Conservation (phyloP, 73 alveolate genomes). For the Stentor roeselii region DNA sequence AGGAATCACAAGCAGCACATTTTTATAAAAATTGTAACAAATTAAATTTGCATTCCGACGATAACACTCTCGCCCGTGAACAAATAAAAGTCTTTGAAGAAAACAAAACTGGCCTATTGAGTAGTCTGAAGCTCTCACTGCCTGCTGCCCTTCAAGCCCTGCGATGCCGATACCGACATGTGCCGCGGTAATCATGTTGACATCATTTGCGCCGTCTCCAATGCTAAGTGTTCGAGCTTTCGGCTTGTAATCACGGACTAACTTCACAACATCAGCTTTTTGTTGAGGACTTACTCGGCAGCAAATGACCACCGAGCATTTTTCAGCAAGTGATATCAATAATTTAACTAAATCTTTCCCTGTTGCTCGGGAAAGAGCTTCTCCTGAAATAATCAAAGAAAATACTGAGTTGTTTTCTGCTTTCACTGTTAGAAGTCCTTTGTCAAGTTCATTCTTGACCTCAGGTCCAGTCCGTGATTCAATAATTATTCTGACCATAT, state of each 20-base stretch:
- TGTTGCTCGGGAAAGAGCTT: constrained; percentile 68
- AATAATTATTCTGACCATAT: too few species aligned
- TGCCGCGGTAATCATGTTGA: constrained; percentile 93
- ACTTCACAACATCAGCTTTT: constrained; percentile 75
- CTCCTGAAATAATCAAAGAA: constrained; percentile 77
- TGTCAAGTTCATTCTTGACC: constrained; percentile 49
- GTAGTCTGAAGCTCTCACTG: constrained; percentile 92
- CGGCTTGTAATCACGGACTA: constrained; percentile 51
- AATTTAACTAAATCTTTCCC: constrained; percentile 20
- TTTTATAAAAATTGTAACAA: constrained; percentile 90
- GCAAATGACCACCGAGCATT: constrained; percentile 71
- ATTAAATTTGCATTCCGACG: constrained; percentile 86
- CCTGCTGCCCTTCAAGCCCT: constrained; percentile 96
- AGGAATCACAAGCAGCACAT: constrained; percentile 84
- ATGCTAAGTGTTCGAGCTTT: constrained; percentile 73
- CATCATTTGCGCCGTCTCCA: too few species aligned
- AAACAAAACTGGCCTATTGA: constrained; percentile 85
- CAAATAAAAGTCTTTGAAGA: constrained; percentile 74
- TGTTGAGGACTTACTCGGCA: constrained; percentile 93
- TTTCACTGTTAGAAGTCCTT: constrained; percentile 48
- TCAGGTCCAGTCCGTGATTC: constrained; percentile 82
- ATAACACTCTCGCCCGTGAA: constrained; percentile 94
- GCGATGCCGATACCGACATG: constrained; percentile 90
- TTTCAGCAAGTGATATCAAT: constrained; percentile 60
- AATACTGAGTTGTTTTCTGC: too few species aligned